These are phyloP conservation scores for Pseudocercospora cruenta DNA, from an alignment of 2,329 filamentous ascomycete genomes.

Conservation along the genomic window DNA sequence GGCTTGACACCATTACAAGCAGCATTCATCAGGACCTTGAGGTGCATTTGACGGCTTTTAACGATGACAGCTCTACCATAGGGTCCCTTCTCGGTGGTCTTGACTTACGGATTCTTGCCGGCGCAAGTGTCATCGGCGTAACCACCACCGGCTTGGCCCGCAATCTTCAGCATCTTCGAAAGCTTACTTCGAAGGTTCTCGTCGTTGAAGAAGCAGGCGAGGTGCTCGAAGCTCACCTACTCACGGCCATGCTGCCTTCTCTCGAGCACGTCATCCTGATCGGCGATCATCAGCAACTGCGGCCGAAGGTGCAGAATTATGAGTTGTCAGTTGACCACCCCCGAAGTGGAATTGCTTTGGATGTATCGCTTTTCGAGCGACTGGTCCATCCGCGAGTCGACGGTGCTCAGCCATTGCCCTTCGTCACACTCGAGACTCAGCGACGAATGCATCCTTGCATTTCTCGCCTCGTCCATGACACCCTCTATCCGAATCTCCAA, in stretches of 20 bases:
- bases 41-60: slow-evolving; percentile 12
- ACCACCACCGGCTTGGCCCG: slow-evolving; percentile 64
- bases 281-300: slow-evolving; percentile 66
- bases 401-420: slow-evolving; percentile 12
- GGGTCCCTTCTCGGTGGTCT: slow-evolving; percentile 36
- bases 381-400: slow-evolving; percentile 45
- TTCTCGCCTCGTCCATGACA: slow-evolving; percentile 59
- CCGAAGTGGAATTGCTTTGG: slow-evolving; percentile 53
- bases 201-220: slow-evolving; percentile 67
- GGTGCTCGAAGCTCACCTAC: slow-evolving; percentile 65
- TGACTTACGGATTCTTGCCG: slow-evolving; percentile 43
- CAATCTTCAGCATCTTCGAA: slow-evolving; percentile 58
- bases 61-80: slow-evolving; percentile 1
- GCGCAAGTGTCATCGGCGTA: slow-evolving; percentile 59
- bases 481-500: slow-evolving; percentile 60
- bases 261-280: slow-evolving; percentile 67
- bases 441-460: slow-evolving; percentile 69
- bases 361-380: slow-evolving; percentile 66
- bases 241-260: slow-evolving; percentile 62
- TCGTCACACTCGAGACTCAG: slow-evolving; percentile 58
- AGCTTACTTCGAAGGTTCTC: slow-evolving; percentile 43
- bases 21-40: slow-evolving; percentile 22
- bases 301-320: slow-evolving; percentile 61
- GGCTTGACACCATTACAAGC: slow-evolving; percentile 10
- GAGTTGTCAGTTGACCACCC: slow-evolving; percentile 56